Percentiles rank a stretch among this genome's conserved stretches.
Evolutionary conservation across 2,329 filamentous ascomycete genomes (phyloP).

Genomic region (Nothophaeocryptopus gaeumannii): DNA sequence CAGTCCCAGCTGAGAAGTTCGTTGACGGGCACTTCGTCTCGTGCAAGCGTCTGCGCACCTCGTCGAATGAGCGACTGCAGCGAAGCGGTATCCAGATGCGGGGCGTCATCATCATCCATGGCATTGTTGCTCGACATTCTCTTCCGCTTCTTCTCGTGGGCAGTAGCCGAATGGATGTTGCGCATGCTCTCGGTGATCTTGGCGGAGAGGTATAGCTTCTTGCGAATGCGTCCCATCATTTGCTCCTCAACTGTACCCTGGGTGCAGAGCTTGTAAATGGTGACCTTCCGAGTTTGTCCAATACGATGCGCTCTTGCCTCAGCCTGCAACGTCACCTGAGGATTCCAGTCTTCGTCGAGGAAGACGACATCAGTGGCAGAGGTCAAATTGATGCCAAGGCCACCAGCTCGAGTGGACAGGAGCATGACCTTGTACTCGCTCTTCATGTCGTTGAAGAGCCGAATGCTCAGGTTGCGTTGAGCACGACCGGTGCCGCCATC

Average conservation of each 20-base stretch:
- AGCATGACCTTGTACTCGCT: conserved; percentile 54
- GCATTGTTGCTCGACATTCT: conserved; percentile 21
- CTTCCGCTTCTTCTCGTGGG: conserved; percentile 35
- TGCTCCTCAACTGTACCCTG: conserved; percentile 59
- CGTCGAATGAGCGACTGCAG: conserved; percentile 55
- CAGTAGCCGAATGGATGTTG: conserved; percentile 46
- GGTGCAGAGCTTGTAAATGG: conserved; percentile 56
- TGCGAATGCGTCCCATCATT: conserved; percentile 57
- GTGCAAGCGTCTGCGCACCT: conserved; percentile 53
- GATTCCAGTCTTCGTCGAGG: conserved; percentile 57
- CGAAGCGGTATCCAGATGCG: conserved; percentile 51
- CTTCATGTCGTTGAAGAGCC: conserved; percentile 50
- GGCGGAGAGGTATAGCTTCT: conserved; percentile 60
- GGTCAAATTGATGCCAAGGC: conserved; percentile 55
- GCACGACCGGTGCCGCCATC: conserved; percentile 52
- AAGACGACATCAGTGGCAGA: conserved; percentile 57
- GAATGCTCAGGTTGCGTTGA: conserved; percentile 51
- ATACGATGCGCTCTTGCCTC: conserved; percentile 56
- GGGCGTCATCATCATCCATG: conserved; percentile 49
- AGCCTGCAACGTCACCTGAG: conserved; percentile 53
- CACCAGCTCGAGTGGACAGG: conserved; percentile 55
- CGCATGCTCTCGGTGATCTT: conserved; percentile 61
- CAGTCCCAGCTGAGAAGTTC: conserved; percentile 60
- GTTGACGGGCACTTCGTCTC: conserved; percentile 52
- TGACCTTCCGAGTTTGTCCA: conserved; percentile 54